These are phyloP conservation scores for Ogataea salicorniae DNA, from an alignment of 805 yeast species.

Conservation along the genomic window DNA sequence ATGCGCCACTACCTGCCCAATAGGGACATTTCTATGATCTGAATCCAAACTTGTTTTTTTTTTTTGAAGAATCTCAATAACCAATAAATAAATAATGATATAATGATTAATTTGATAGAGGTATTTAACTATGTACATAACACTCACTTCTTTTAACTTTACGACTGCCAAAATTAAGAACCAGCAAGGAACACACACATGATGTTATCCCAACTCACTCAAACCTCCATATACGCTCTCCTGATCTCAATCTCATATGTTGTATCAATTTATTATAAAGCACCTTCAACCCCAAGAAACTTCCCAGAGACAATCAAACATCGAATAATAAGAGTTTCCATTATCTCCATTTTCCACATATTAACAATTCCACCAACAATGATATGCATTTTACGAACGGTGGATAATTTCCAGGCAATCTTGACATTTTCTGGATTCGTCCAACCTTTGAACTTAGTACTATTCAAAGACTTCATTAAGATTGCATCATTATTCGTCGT, in stretches of 20 bases:
- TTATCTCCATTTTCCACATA: slow-evolving; percentile 29
- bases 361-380: slow-evolving; percentile 30
- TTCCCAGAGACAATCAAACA: slow-evolving; percentile 38
- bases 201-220: not conserved
- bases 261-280: slow-evolving; percentile 31
- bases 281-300: slow-evolving; percentile 32
- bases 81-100: no score
- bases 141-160: no score
- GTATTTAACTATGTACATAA: no score
- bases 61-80: not conserved
- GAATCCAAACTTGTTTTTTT: no score
- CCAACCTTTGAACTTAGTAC: slow-evolving; percentile 3
- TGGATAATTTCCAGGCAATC: slow-evolving; percentile 5
- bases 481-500: slow-evolving; percentile 31
- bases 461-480: slow-evolving; percentile 12
- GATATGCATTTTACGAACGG: slow-evolving; percentile 12
- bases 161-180: not conserved
- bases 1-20: not conserved
- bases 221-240: slow-evolving; percentile 25
- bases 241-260: slow-evolving; percentile 44
- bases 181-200: not conserved
- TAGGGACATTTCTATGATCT: not conserved
- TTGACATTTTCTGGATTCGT: slow-evolving; percentile 15
- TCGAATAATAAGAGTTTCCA: slow-evolving; percentile 35
- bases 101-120: no score